These are phyloP conservation scores for Atalantia buxifolia DNA, from an alignment of 345 rosid species.

Conservation along the genomic window DNA sequence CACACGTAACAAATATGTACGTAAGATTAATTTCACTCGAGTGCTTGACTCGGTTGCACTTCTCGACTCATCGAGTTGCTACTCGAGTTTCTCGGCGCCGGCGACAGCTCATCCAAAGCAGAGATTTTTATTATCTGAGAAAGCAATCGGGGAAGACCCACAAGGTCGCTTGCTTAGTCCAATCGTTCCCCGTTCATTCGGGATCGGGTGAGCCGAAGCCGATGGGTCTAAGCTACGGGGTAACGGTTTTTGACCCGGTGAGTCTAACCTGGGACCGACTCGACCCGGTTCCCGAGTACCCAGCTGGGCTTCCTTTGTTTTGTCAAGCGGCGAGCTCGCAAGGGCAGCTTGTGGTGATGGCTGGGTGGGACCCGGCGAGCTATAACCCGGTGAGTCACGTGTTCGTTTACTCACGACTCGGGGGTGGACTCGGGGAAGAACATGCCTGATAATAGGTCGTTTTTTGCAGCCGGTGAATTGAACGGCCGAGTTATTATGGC, in stretches of 20 bases:
- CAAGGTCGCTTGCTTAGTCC: conserved; percentile 36
- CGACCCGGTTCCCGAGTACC: conserved; percentile 35
- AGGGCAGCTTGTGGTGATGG: conserved; percentile 43
- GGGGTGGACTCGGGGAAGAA: conserved; percentile 32
- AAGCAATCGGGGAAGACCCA: conserved; percentile 24
- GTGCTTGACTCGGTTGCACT: conserved; percentile 37
- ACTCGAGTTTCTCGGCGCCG: conserved; percentile 38
- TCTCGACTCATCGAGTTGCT: conserved; percentile 32
- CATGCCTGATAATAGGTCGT: conserved; percentile 46
- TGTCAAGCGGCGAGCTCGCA: conserved; percentile 36
- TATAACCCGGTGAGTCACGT: conserved; percentile 37
- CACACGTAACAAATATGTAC: too few relatives aligned
- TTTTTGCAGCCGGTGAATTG: conserved; percentile 38
- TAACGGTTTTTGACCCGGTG: conserved; percentile 36
- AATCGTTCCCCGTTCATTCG: conserved; percentile 12
- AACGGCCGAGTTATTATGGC: conserved; percentile 29
- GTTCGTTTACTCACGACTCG: conserved; percentile 38
- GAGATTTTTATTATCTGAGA: conserved; percentile 30
- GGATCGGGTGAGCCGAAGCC: conserved; percentile 16
- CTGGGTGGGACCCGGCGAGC: conserved; percentile 51
- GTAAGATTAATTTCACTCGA: conserved; percentile 44
- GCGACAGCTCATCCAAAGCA: conserved; percentile 32
- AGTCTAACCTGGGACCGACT: conserved; percentile 30
- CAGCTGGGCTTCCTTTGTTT: conserved; percentile 44
- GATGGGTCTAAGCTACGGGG: conserved; percentile 17